phyloP scores from a whole-genome alignment of 1,139 yeast genomes.

The Debaryomycetaceae sp. region DNA sequence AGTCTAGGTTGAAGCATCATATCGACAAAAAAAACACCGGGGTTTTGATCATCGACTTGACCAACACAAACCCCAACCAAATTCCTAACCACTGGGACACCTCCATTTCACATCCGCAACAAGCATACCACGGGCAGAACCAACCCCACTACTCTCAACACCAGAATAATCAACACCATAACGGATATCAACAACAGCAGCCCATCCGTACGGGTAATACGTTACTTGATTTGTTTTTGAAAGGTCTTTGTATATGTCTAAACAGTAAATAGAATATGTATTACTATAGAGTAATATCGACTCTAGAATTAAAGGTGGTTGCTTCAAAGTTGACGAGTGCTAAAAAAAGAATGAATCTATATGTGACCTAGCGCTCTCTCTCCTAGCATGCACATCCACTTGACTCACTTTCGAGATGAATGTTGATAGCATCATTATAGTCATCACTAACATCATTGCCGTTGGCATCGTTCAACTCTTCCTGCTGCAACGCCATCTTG shows the following conservation, averaged over 20 bases:
- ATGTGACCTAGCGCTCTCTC: neutral
- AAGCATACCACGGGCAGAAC: constrained; percentile 23
- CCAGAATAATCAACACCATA: constrained; percentile 19
- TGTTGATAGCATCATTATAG: constrained; percentile 93
- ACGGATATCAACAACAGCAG: constrained; percentile 18
- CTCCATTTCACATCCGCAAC: constrained; percentile 23
- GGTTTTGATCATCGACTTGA: constrained; percentile 68
- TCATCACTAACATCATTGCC: constrained; percentile 72
- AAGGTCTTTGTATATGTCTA: constrained; percentile 31
- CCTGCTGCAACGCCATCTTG: constrained; percentile 88
- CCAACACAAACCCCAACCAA: constrained; percentile 34
- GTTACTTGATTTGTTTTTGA: constrained; percentile 27
- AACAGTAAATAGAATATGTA: constrained; percentile 14
- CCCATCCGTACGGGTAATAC: constrained; percentile 27
- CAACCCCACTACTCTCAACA: constrained; percentile 29
- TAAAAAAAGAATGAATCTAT: constrained; percentile 1
- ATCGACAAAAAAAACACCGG: constrained; percentile 75
- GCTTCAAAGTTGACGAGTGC: neutral
- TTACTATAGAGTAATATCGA: constrained; percentile 8
- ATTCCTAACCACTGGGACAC: constrained; percentile 51
- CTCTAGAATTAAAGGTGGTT: constrained; percentile 1
- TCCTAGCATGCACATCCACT: constrained; percentile 73
- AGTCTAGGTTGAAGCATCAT: constrained; percentile 56
- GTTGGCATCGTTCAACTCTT: constrained; percentile 82
- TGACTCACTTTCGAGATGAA: constrained; percentile 81